Conservation (phyloP, 345 rosid genomes). For the Euclidium syriacum region DNA sequence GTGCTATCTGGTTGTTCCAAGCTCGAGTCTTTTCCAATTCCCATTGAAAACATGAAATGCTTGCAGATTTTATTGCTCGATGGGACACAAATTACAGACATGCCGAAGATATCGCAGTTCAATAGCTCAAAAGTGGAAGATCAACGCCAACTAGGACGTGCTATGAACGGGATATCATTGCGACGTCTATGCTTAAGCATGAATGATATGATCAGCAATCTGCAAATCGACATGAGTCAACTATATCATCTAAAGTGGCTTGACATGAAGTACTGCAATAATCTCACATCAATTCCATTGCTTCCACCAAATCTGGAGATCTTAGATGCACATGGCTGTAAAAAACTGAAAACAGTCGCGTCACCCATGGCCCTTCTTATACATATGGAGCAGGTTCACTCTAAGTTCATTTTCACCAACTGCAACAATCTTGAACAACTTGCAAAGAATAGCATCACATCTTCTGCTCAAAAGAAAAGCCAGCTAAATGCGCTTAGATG, state of each 20-base stretch:
- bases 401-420: conserved; percentile 21
- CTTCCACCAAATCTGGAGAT: conserved; percentile 18
- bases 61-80: conserved; percentile 11
- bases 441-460: conserved; percentile 16
- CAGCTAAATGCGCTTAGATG: not conserved
- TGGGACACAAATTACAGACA: conserved; percentile 9
- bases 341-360: not conserved
- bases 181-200: conserved; percentile 12
- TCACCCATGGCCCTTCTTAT: not conserved
- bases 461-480: conserved; percentile 9
- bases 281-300: conserved; percentile 2
- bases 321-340: conserved; percentile 22
- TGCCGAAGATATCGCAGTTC: not conserved
- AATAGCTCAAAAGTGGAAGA: not conserved
- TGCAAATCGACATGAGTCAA: not conserved
- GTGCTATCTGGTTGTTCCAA: conserved; percentile 16
- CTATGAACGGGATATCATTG: not conserved
- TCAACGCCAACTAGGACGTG: not conserved
- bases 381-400: conserved; percentile 19
- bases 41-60: conserved; percentile 6
- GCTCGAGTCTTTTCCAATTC: conserved; percentile 1
- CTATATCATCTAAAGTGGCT: conserved; percentile 1
- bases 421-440: conserved; percentile 11
- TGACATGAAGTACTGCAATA: conserved; percentile 9
- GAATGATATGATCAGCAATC: not conserved